Base-by-base conservation (phyloP, 2,329 filamentous ascomycete genomes). In the Verticillium isaacii region DNA sequence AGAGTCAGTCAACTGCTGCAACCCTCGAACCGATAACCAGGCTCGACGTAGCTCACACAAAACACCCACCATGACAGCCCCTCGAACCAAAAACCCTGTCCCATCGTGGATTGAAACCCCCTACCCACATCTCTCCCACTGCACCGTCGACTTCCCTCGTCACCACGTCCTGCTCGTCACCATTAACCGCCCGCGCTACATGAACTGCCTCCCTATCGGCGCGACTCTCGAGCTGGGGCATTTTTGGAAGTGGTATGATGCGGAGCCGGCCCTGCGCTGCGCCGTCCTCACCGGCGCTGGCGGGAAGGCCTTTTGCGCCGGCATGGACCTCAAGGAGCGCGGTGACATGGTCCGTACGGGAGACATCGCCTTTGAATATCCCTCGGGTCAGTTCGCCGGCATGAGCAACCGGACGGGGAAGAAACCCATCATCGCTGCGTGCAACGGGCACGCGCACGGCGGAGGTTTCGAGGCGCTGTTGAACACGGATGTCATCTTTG, bases 401-500 rank as follows among this genome's bases (percentile, higher is more conserved):
- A 73, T 74, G 72, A 70, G 69, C 15, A 74, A 74, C 56, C 65
- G 72, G 15, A 73, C 70, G 7, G 73, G 73, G 1, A 70, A 66
- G 63, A 74, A 74, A 60, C 72, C 71, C 0, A 73, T 73, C n/a
- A 58, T 73, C 5, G 63, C 70, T 15, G 71, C 71, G 1, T 70
- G 69, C 57, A 73, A 73, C 11, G 71, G 71, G 0, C 71, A 71
- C 32, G 71, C 71, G 5, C 70, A 72, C 36, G 71, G 68, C n/a
- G 71, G 71, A 32, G 71, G 71, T 0, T 71, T 72, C 62, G 71
- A 73, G 59, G 70, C 73, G 7, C 65, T 71, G 2, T 63, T 75
- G 19, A 75, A 86, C 68, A 78, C 77, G 65, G 86, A 89, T 70
- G 76, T 88, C 54, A 80, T 86, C n/a, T 73, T 88, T 34, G 83